These are phyloP conservation scores for Saccharomycopsis sp. DNA, from an alignment of 805 yeast species.

Conservation along the genomic window DNA sequence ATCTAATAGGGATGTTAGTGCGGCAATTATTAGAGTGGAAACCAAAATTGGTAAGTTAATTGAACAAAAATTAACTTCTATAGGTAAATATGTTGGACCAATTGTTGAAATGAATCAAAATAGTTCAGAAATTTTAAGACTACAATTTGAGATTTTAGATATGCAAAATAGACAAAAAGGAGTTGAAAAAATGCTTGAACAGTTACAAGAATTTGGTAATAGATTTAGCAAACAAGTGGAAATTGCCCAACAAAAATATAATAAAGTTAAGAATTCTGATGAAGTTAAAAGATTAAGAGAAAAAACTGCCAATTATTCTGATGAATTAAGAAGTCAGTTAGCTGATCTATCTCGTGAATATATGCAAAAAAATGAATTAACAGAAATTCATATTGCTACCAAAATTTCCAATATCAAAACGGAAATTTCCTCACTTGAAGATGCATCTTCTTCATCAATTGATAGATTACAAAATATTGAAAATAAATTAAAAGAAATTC, in stretches of 20 bases:
- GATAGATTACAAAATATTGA: slow-evolving; percentile 25
- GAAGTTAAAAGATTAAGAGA: slow-evolving; percentile 22
- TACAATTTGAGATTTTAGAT: slow-evolving; percentile 28
- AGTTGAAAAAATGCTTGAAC: slow-evolving; percentile 23
- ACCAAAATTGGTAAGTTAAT: slow-evolving; percentile 21
- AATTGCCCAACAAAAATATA: slow-evolving; percentile 18
- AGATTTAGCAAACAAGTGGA: neutral
- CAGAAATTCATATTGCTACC: slow-evolving; percentile 28
- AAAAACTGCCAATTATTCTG: slow-evolving; percentile 27
- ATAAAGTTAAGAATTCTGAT: slow-evolving; percentile 20
- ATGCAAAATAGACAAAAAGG: slow-evolving; percentile 29
- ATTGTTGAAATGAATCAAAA: slow-evolving; percentile 22
- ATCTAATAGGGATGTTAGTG: slow-evolving; percentile 32
- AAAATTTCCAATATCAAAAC: slow-evolving; percentile 37
- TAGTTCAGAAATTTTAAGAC: slow-evolving; percentile 21
- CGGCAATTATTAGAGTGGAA: slow-evolving; percentile 28
- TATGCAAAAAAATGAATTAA: slow-evolving; percentile 27
- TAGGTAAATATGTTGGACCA: slow-evolving; percentile 19
- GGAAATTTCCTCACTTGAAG: slow-evolving; percentile 29
- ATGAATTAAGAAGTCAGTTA: slow-evolving; percentile 30
- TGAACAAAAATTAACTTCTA: slow-evolving; percentile 21
- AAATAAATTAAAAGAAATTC: slow-evolving; percentile 20
- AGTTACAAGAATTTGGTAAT: slow-evolving; percentile 23
- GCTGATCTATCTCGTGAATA: slow-evolving; percentile 31
- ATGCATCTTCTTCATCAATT: slow-evolving; percentile 30